Percentiles rank a stretch among this genome's conserved stretches.
Conservation (phyloP, 805 yeast species). For the Candida fluviatilis region DNA sequence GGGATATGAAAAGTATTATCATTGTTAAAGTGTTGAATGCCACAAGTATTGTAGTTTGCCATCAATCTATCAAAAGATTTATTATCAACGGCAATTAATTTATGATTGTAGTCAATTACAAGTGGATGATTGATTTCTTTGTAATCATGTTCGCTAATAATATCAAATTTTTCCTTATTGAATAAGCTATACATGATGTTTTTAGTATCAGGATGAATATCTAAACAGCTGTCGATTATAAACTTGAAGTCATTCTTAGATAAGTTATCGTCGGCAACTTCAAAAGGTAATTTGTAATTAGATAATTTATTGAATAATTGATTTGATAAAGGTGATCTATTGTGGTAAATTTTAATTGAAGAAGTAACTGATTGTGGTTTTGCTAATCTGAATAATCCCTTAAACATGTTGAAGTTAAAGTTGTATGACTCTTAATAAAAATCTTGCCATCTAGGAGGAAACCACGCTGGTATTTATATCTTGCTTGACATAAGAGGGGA, state of each 20-base stretch:
- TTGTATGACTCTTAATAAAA: no score
- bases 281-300: conserved; percentile 3
- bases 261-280: conserved; percentile 1
- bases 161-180: conserved; percentile 9
- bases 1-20: neutral
- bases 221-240: conserved; percentile 22
- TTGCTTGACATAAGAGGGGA: neutral
- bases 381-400: neutral
- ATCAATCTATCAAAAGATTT: conserved; percentile 34
- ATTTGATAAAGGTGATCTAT: conserved; percentile 17
- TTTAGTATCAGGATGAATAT: conserved; percentile 35
- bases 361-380: conserved; percentile 7
- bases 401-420: conserved; percentile 2
- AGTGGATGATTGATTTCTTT: conserved; percentile 17
- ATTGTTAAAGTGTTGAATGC: conserved; percentile 19
- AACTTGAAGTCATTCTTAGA: conserved; percentile 19
- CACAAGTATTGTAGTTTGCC: conserved; percentile 33
- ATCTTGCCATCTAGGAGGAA: neutral
- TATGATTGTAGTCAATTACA: conserved; percentile 34
- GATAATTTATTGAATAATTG: conserved; percentile 17
- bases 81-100: conserved; percentile 38
- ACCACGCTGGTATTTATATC: neutral
- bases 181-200: conserved; percentile 15
- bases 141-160: conserved; percentile 5
- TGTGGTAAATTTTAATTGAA: conserved; percentile 25